Evolutionary conservation across 345 rosid species (phyloP), one percentile per base, ranked within the genome.

Genomic region (Bruguiera sexangula): DNA sequence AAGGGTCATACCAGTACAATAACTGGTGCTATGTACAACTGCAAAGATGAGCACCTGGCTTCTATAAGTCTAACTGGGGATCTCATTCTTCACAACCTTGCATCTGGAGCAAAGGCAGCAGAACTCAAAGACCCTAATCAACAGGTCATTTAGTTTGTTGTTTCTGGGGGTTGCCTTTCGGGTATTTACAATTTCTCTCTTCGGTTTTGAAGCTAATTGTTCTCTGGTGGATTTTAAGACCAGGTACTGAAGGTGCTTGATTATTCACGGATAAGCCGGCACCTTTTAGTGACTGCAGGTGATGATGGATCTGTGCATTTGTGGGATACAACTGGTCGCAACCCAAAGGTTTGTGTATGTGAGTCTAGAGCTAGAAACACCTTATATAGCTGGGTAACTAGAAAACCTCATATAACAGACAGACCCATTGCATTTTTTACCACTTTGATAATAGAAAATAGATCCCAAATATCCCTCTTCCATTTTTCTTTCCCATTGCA

Each of bases 201-300:
- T 64, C 69, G 68, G 39, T 59, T 73, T 73, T 50, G 66, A 67
- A 62, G 78, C 91, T 85, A 81, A 79, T 78, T 79, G 59, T 82
- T 66, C 16, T 74, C 63, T 76, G 78, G 30, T 71, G 76, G 76
- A 69, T 73, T 81, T 87, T 81, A 92, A 90, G 96, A 87, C 84
- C 98, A 92, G 98, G 96, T 90, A 71, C 80, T 96, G 64, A 88
- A 92, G 85, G 93, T 90, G 85, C 96, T 96, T 78, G 99, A 96
- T 77, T 92, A 90, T 88, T 92, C 99, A 50, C 81, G 93, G 78
- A 79, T 80, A 71, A 90, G 96, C 78, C 86, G 97, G 36, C 99
- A 92, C 75, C 90, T 96, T 75, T 82, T 96, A 84, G 90, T 85
- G 62, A 90, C 98, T 73, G 94, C 99, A 51, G 99, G 99, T 63